Conservation (phyloP, 2,329 filamentous ascomycete genomes). For the Alternaria novae-zelandiae region DNA sequence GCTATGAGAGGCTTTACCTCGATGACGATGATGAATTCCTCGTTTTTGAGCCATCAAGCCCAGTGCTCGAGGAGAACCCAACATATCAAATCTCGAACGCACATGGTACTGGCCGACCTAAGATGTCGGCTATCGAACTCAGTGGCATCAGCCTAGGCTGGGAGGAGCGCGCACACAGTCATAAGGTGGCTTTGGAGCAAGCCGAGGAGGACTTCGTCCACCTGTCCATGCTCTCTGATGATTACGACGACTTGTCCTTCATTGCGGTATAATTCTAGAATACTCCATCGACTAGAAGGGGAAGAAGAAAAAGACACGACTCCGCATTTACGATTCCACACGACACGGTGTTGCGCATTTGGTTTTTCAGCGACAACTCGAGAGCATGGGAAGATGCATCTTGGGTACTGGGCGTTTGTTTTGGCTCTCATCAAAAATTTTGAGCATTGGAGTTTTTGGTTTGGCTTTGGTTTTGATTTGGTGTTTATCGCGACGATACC, state of each 20-base stretch:
- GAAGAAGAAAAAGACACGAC: neutral
- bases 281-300: neutral
- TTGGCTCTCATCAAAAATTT: neutral
- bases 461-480: neutral
- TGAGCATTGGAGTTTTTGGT: neutral
- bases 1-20: slow-evolving; percentile 10
- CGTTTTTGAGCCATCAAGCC: slow-evolving; percentile 1
- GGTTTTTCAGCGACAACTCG: neutral
- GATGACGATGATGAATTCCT: slow-evolving; percentile 8
- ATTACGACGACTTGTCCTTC: slow-evolving; percentile 6
- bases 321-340: neutral
- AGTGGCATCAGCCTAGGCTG: slow-evolving; percentile 9
- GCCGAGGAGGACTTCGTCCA: slow-evolving; percentile 14
- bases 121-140: slow-evolving; percentile 15
- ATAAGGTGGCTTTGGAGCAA: slow-evolving; percentile 10
- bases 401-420: neutral
- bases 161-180: slow-evolving; percentile 8
- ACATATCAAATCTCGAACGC: slow-evolving; percentile 4
- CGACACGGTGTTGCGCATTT: neutral
- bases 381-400: neutral
- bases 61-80: neutral
- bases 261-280: neutral
- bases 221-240: slow-evolving; percentile 4
- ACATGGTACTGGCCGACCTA: slow-evolving; percentile 6
- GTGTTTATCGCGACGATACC: slow-evolving; percentile 5